Percentiles rank a stretch among this genome's conserved stretches.
These are phyloP conservation scores for Tuber calosporum DNA, from an alignment of 495 filamentous ascomycete genomes.

Conservation along the genomic window DNA sequence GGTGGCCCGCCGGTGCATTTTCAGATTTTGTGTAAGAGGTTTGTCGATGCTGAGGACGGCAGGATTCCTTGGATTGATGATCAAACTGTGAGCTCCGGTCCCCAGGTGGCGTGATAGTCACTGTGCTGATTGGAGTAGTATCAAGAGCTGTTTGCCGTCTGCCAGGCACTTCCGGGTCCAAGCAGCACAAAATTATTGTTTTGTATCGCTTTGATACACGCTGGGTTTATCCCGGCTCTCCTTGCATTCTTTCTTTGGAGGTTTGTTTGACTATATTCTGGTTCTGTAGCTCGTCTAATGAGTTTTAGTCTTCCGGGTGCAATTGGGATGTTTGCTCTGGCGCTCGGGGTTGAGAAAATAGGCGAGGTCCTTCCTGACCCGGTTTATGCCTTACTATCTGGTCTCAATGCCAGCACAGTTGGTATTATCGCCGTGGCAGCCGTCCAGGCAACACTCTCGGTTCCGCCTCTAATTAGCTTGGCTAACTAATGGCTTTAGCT, in stretches of 20 bases:
- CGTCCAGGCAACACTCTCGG: slow-evolving; percentile 47
- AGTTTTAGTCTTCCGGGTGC: slow-evolving; percentile 61
- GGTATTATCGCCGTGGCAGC: slow-evolving; percentile 74
- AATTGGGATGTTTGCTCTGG: slow-evolving; percentile 66
- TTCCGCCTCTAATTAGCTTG: neutral
- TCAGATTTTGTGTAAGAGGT: slow-evolving; percentile 56
- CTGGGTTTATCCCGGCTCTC: slow-evolving; percentile 56
- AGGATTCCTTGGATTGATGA: slow-evolving; percentile 62
- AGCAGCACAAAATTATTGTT: slow-evolving; percentile 75
- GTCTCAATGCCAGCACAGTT: slow-evolving; percentile 70
- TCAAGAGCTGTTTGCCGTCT: slow-evolving; percentile 75
- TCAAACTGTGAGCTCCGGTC: slow-evolving; percentile 51
- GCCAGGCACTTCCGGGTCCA: slow-evolving; percentile 68
- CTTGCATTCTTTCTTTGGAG: slow-evolving; percentile 65
- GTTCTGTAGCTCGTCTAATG: neutral
- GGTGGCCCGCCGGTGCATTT: slow-evolving; percentile 58
- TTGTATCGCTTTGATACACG: slow-evolving; percentile 61
- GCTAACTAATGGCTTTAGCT: slow-evolving; percentile 42
- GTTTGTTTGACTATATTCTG: slow-evolving; percentile 41
- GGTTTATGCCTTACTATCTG: slow-evolving; percentile 69
- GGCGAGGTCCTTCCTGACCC: slow-evolving; percentile 54
- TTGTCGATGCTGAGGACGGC: slow-evolving; percentile 50
- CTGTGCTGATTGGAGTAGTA: slow-evolving; percentile 49
- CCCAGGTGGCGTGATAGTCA: neutral
- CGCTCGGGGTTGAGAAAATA: slow-evolving; percentile 60